A percentile compares a stretch with the other conserved stretches of the same genome.
These are phyloP conservation scores for sunflower (Helianthus annuus) DNA, from an alignment of 129 eudicot genomes.

Conservation along the genomic window DNA sequence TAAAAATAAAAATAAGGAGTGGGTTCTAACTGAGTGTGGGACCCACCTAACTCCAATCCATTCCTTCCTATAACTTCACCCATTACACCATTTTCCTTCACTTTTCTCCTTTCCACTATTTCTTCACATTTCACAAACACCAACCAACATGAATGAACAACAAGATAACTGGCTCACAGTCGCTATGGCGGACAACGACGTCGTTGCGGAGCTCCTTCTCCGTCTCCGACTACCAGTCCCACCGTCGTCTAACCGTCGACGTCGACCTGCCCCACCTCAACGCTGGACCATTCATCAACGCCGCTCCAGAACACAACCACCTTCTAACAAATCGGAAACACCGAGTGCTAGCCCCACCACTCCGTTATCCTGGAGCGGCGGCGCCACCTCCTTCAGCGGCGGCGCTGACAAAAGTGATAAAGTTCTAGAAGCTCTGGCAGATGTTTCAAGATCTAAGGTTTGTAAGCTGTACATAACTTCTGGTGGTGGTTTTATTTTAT, in stretches of 20 bases:
- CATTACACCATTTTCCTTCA: conserved; percentile 31
- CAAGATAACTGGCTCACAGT: conserved; percentile 46
- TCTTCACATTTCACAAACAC: conserved; percentile 9
- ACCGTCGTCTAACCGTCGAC: conserved; percentile 18
- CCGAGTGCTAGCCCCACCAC: conserved; percentile 67
- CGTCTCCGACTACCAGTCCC: conserved; percentile 32
- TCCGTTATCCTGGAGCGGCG: conserved; percentile 74
- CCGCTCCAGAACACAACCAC: conserved; percentile 48
- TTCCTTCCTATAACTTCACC: conserved; percentile 38
- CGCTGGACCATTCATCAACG: conserved; percentile 69
- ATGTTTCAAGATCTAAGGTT: conserved; percentile 65
- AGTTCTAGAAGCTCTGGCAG: background rate
- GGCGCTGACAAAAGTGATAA: conserved; percentile 11
- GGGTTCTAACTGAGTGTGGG: conserved; percentile 41
- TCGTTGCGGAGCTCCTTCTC: conserved; percentile 55
- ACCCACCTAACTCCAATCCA: conserved; percentile 43
- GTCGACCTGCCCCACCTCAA: conserved; percentile 30
- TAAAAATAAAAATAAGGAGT: conserved; percentile 16
- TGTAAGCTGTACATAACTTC: background rate
- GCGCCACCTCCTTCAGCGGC: conserved; percentile 49
- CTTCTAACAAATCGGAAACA: conserved; percentile 21
- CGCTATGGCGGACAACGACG: conserved; percentile 33
- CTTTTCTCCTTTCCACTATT: conserved; percentile 3
- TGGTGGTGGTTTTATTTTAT: background rate
- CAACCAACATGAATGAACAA: conserved; percentile 28